Percentiles rank a stretch among this genome's conserved stretches.
Conservation (phyloP, 176 grass and related monocot species). For the Phragmites australis region DNA sequence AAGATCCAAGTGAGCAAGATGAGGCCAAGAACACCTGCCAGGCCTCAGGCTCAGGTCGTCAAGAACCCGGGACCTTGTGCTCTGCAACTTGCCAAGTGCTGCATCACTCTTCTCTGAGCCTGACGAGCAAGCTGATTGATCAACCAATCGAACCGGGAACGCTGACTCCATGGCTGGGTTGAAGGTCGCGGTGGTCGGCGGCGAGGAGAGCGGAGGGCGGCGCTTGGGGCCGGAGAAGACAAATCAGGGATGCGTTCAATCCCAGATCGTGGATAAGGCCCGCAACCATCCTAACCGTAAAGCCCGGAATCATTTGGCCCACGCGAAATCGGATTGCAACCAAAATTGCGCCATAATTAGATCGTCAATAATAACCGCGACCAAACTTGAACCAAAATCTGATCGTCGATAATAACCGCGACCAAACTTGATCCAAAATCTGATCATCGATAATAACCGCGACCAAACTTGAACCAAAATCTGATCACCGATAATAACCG, state of each 20-base stretch:
- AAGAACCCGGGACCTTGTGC: background rate
- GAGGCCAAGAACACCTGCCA: background rate
- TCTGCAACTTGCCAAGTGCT: background rate
- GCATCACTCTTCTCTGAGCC: background rate
- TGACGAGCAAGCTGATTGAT: background rate
- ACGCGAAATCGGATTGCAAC: background rate
- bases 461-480: too few relatives aligned
- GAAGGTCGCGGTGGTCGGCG: background rate
- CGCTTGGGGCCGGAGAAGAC: too few relatives aligned
- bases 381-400: too few relatives aligned
- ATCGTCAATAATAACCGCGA: too few relatives aligned
- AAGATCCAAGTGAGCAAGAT: background rate
- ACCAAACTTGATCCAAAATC: too few relatives aligned
- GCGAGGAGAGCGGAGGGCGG: background rate
- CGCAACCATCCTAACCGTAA: background rate
- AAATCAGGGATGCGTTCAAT: too few relatives aligned
- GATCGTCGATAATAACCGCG: too few relatives aligned
- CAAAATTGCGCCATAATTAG: too few relatives aligned
- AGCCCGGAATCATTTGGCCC: background rate
- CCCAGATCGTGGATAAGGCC: background rate
- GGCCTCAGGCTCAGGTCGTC: background rate
- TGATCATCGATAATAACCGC: too few relatives aligned
- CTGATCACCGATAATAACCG: too few relatives aligned
- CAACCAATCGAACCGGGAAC: too few relatives aligned
- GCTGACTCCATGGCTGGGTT: too few relatives aligned